Evolutionary conservation across 2,329 filamentous ascomycete genomes (phyloP), one percentile per base, ranked within the genome.

Genomic region (Alternaria triticimaculans): DNA sequence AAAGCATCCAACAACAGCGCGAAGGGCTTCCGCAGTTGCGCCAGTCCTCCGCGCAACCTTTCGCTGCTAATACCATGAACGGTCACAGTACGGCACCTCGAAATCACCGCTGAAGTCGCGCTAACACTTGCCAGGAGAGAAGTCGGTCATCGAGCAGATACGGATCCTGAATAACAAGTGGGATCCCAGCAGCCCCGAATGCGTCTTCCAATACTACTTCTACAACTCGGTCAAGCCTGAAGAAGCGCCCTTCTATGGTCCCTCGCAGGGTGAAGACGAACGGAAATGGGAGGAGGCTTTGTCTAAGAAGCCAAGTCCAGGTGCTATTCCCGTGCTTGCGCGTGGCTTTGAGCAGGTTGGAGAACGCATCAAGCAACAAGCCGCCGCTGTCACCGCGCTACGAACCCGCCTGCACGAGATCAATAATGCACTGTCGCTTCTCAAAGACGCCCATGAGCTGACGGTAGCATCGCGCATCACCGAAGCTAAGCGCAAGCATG

Each of bases 221-320:
- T 96, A 96, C 85, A 96, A 96, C 82, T 89, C 92, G 69, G 92
- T 94, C 66, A 89, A 91, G 67, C 88, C 91, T 73, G 87, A 88
- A 56, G 87, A 87, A 76, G 89, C 91, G n/a, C 91, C 91, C 11
- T 94, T 91, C 79, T 94, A 92, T 80, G 87, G 89, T 67, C 91
- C 91, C 3, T 84, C 87, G 15, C 83, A 88, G 1, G 84, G 87
- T 70, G 93, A 96, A 76, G 89, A 94, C 75, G 88, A 90, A 41
- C 87, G 88, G 68, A 92, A 92, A 75, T 96, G 92, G 92, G 93
- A 96, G 74, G 91, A 94, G 72, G 93, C 93, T 0, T 86, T 95
- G 26, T 88, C 91, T 70, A 91, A 91, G 75, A 94, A 94, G 81
- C 93, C 93, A 5, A 90, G 87, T 41, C 86, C 89, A 9, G 90